Evolutionary conservation across 2,329 filamentous ascomycete species (phyloP).

Genomic region (Ophiostoma australiae): DNA sequence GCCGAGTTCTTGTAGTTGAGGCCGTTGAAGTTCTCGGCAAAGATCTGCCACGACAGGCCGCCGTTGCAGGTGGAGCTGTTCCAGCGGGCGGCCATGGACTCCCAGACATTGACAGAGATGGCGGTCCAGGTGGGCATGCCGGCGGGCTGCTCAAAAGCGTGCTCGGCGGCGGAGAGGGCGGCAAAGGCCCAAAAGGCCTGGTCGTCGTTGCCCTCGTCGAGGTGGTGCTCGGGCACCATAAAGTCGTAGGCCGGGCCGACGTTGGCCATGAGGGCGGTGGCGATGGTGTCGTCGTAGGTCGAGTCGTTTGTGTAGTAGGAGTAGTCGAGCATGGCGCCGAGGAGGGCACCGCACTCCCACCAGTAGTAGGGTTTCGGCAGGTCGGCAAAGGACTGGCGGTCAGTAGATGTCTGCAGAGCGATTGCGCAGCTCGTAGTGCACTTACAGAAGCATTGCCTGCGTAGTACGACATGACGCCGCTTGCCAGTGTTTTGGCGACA

Average conservation of each 20-base stretch:
- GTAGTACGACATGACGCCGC: slow-evolving; percentile 60
- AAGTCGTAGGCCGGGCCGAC: slow-evolving; percentile 55
- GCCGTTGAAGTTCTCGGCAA: slow-evolving; percentile 64
- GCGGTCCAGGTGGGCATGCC: slow-evolving; percentile 66
- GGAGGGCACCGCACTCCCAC: slow-evolving; percentile 62
- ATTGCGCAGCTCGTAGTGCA: neutral
- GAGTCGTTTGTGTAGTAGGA: slow-evolving; percentile 61
- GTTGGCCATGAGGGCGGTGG: slow-evolving; percentile 55
- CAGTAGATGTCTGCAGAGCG: neutral
- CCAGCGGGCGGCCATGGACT: slow-evolving; percentile 66
- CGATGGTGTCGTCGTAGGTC: slow-evolving; percentile 56
- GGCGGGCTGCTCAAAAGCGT: slow-evolving; percentile 59
- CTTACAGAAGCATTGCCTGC: slow-evolving; percentile 47
- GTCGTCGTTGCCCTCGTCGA: slow-evolving; percentile 69
- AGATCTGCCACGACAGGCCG: slow-evolving; percentile 79
- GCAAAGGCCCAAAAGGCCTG: slow-evolving; percentile 69
- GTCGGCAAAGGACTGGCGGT: slow-evolving; percentile 51
- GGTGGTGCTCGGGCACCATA: slow-evolving; percentile 51
- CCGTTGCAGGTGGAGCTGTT: slow-evolving; percentile 62
- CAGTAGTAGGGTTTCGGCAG: slow-evolving; percentile 64
- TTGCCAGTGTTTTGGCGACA: slow-evolving; percentile 56
- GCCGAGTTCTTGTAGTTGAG: slow-evolving; percentile 80
- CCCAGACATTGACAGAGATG: slow-evolving; percentile 66
- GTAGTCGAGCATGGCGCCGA: slow-evolving; percentile 66
- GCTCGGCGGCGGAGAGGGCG: slow-evolving; percentile 63